Conservation (phyloP, 106 monocot genomes). For the Cymbidium sinense region DNA sequence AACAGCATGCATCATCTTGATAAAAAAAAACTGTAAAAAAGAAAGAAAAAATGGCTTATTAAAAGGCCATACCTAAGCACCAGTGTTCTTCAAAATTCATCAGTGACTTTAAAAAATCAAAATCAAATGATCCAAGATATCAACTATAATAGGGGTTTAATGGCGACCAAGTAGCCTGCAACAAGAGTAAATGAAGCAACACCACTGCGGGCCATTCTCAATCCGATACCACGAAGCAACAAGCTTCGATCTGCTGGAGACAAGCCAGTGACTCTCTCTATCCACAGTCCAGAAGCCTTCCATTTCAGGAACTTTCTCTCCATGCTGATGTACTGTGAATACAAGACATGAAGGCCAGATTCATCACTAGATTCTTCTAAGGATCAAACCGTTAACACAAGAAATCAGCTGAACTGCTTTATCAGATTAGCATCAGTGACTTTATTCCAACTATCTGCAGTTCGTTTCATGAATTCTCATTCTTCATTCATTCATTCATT, state of each 20-base stretch:
- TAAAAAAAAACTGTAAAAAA: not conserved
- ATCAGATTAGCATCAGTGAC: too few relatives aligned
- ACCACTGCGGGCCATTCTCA: slow-evolving; percentile 71
- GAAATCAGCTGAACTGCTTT: not conserved
- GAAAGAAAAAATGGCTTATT: not conserved
- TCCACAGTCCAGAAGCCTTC: slow-evolving; percentile 66
- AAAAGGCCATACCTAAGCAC: not conserved
- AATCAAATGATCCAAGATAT: not conserved
- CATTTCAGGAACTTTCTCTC: slow-evolving; percentile 86
- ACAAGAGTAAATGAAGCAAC: slow-evolving; percentile 77
- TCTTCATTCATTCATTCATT: too few relatives aligned
- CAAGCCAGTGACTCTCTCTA: slow-evolving; percentile 79
- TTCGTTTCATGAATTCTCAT: too few relatives aligned
- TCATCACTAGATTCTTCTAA: not conserved
- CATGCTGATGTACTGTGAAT: slow-evolving; percentile 78
- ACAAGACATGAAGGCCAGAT: not conserved
- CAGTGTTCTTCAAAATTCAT: not conserved
- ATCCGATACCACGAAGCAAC: slow-evolving; percentile 67
- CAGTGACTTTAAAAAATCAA: not conserved
- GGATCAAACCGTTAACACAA: not conserved
- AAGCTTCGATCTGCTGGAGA: slow-evolving; percentile 70
- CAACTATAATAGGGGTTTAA: slow-evolving; percentile 46
- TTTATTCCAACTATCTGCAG: too few relatives aligned
- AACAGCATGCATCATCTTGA: not conserved
- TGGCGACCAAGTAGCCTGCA: slow-evolving; percentile 55